These are phyloP conservation scores for Kodamaea anthophila DNA, from an alignment of 1,139 yeast species.

Conservation along the genomic window DNA sequence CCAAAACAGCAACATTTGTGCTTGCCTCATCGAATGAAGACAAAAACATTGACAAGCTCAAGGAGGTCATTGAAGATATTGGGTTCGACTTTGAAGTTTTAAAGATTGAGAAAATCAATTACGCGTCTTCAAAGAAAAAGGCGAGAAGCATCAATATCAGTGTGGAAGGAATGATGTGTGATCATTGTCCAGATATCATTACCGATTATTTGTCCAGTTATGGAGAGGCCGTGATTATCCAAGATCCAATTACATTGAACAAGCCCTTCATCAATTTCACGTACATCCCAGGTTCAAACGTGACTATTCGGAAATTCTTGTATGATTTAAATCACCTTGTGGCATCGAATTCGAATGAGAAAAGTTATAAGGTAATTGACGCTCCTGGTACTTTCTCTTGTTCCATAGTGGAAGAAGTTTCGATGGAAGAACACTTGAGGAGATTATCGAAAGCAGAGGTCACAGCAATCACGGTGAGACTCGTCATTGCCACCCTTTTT, in stretches of 20 bases:
- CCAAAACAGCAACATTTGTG: conserved; percentile 57
- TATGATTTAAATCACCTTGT: conserved; percentile 41
- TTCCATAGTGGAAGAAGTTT: conserved; percentile 48
- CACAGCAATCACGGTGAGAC: conserved; percentile 37
- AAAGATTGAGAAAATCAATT: conserved; percentile 34
- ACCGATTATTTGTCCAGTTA: conserved; percentile 42
- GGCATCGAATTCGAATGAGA: conserved; percentile 17
- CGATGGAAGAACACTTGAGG: conserved; percentile 61
- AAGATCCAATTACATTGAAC: conserved; percentile 48
- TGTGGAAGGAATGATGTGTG: conserved; percentile 68
- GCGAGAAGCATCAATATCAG: conserved; percentile 52
- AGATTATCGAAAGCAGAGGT: conserved; percentile 47
- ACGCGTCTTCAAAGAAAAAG: conserved; percentile 38
- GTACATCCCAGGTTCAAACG: conserved; percentile 52
- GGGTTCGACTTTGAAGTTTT: conserved; percentile 58
- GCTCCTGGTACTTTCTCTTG: conserved; percentile 39
- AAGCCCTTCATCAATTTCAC: conserved; percentile 58
- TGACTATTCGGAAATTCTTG: conserved; percentile 50
- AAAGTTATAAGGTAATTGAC: conserved; percentile 18
- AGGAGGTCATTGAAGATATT: conserved; percentile 51
- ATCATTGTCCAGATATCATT: conserved; percentile 58
- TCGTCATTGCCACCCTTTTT: conserved; percentile 42
- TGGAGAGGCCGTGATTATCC: conserved; percentile 54
- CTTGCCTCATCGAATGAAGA: conserved; percentile 31
- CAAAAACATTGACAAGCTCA: conserved; percentile 30